Evolutionary conservation across 2,329 filamentous ascomycete species (phyloP), one percentile per base, ranked within the genome.

Genomic region (Hirsutella minnesotensis): DNA sequence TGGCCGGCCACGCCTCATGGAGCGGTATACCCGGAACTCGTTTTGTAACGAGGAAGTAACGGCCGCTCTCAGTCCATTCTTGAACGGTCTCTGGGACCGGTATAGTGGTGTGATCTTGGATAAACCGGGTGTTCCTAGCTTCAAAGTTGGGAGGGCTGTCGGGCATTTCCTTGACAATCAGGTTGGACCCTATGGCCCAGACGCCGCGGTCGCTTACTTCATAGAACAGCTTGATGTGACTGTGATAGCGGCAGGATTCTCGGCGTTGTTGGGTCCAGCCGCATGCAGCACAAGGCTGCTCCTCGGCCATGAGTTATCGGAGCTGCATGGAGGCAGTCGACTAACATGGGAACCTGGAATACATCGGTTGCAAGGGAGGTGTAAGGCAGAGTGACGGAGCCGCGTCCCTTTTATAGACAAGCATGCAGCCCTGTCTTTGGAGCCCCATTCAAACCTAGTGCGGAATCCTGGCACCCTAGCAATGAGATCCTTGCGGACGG

Each of bases 121-220:
- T 15, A 38, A 46, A 51, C 34, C 31, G 40, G 13, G 47, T 39
- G 19, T 46, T 50, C 16, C 22, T 16, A 2, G 39, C 46, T 37
- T 51, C 46, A n/a, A 39, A 46, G 21, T 45, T 49, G n/a, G 46
- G 46, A 33, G 44, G 43, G 20, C 27, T 39, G 19, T 30, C 33
- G 15, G 40, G 30, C 37, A 51, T 45, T 27, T 60, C 54, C 47
- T 59, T 60, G 4, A 60, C 30, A 16, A 60, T 53, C 18, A 56
- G 35, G 1, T 52, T 48, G 13, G 56, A 56, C 4, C 58, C 58
- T 19, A 60, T n/a, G 3, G 51, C 53, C 56, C 57, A 60, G 10
- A 53, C 51, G 2, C 51, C 57, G 12, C 54, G 53, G 35, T 56
- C 41, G 40, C 49, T 43, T 3, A 46, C 49, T 16, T 44, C 51